phyloP scores from a whole-genome alignment of 108 stramenopile species.

The Seminavis robusta region DNA sequence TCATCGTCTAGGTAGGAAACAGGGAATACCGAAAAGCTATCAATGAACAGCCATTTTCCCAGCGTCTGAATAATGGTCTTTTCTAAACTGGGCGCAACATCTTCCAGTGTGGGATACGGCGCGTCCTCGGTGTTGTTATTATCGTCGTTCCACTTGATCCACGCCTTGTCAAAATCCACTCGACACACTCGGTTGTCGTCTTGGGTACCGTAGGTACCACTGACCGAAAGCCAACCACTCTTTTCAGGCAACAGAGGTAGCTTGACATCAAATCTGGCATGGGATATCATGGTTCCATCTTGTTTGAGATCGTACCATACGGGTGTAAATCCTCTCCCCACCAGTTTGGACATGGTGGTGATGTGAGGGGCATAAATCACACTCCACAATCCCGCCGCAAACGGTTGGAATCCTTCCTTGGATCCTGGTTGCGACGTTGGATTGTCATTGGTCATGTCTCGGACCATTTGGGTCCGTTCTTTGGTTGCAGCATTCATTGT shows the following conservation, averaged over 20 bases:
- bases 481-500: conserved; percentile 32
- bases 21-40: conserved; percentile 67
- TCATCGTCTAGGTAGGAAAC: conserved; percentile 69
- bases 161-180: conserved; percentile 76
- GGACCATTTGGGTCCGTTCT: conserved; percentile 30
- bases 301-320: conserved; percentile 45
- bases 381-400: conserved; percentile 63
- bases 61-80: conserved; percentile 47
- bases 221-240: conserved; percentile 51
- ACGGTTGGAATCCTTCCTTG: conserved; percentile 26
- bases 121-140: not conserved
- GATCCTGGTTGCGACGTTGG: conserved; percentile 41
- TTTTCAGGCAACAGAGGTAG: not conserved
- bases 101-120: conserved; percentile 36
- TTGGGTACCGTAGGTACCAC: conserved; percentile 59
- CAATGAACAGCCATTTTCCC: conserved; percentile 54
- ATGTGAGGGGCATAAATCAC: conserved; percentile 77
- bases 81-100: conserved; percentile 45
- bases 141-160: conserved; percentile 26
- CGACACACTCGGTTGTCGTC: conserved; percentile 47
- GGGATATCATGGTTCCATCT: conserved; percentile 52
- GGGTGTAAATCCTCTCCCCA: conserved; percentile 24
- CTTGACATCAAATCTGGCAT: conserved; percentile 31
- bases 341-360: conserved; percentile 34
- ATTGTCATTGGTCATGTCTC: conserved; percentile 30